Base-by-base conservation (phyloP, 169 alveolate species). In the Cryptosporidium andersoni region DNA sequence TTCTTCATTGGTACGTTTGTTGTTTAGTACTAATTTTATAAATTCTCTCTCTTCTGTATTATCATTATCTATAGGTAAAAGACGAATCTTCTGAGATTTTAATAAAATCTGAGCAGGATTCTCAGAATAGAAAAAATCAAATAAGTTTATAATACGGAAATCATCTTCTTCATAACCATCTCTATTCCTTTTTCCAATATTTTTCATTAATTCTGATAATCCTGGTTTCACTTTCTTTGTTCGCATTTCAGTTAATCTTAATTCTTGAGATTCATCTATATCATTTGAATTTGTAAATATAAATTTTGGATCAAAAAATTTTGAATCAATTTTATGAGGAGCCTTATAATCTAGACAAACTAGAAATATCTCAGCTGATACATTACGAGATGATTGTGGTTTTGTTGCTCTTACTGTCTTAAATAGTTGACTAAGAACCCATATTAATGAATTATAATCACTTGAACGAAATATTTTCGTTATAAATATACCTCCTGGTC, bases 351-450 rank as follows among this genome's bases (percentile, higher is more conserved):
- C 99, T 40, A 90, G 82, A 64, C 99, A 97, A 12, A 97, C 95
- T 37, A 98, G 96, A 90, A 96, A 98, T 37, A 97, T 97, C 92
- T 98, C 99, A 1, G 99, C 99, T 0, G 99, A 97, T 40, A 95
- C 97, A 62, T 95, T 93, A 88, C 99, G 94, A 66, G 98, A 93
- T 40, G 99, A 98, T 81, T 94, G 92, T 25, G 99, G 99, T 89
- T 98, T 98, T 40, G 99, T 97, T 8, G 99, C 99, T 82, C 96
- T 97, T 3, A 98, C 99, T 65, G 94, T 95, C 4, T 92, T 92
- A 89, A 98, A 98, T 53, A 98, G 95, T 91, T 97, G 95, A 53
- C 95, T 95, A 89, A 97, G 90, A 53, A 97, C 99, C 97, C 97
- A 98, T 51, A 98, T 91, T 47, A 98, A 91, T 3, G 99, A 93